Conservation (phyloP, 176 grass and related monocot species). For the Pharus latifolius region DNA sequence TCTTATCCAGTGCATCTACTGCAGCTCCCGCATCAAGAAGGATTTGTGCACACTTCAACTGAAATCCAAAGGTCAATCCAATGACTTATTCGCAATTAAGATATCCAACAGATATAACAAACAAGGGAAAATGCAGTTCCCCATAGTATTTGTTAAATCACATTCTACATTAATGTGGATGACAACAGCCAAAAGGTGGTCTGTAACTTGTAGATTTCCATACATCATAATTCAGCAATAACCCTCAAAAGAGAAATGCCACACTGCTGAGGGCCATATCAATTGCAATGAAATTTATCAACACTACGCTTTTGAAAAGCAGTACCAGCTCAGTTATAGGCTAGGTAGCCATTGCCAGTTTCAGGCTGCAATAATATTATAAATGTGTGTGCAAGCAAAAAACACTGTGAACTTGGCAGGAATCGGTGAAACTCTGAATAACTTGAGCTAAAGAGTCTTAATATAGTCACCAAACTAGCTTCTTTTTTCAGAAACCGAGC, state of each 20-base stretch:
- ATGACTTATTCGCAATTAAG: neutral
- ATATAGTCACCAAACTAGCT: neutral
- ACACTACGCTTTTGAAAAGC: neutral
- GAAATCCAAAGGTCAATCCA: neutral
- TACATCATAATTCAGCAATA: neutral
- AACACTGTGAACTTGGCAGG: neutral
- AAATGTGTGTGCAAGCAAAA: neutral
- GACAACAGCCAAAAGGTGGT: neutral
- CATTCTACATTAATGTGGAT: neutral
- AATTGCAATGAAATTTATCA: neutral
- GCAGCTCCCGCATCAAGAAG: conserved; percentile 63
- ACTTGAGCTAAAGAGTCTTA: neutral
- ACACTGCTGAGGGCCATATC: neutral
- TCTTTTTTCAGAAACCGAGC: neutral
- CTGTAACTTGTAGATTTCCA: neutral
- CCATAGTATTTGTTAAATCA: neutral
- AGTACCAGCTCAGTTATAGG: neutral
- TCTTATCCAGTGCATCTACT: conserved; percentile 80
- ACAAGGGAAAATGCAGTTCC: neutral
- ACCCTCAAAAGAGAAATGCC: neutral
- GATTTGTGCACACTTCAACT: conserved; percentile 67
- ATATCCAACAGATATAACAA: neutral
- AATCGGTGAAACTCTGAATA: neutral
- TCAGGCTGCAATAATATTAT: neutral
- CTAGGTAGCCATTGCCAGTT: neutral